Percentiles rank a stretch among this genome's conserved stretches.
These are phyloP conservation scores for Nicotiana noctiflora DNA, from an alignment of 257 asterid genomes.

Conservation along the genomic window DNA sequence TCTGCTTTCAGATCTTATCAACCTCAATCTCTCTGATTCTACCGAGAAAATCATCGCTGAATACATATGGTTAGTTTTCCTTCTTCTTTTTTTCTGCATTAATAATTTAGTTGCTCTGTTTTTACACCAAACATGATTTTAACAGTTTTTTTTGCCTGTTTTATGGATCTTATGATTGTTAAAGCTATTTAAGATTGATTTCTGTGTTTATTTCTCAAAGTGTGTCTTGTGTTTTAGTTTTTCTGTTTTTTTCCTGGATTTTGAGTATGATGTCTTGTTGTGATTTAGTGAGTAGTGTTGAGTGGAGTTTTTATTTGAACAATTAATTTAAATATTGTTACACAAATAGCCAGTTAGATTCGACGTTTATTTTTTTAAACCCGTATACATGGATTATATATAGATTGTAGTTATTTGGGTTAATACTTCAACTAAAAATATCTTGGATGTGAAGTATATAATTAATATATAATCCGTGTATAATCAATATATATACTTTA, in stretches of 20 bases:
- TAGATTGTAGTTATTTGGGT: no score
- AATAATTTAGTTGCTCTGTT: background rate
- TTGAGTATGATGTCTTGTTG: background rate
- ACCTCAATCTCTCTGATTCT: slow-evolving; percentile 49
- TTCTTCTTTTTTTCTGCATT: background rate
- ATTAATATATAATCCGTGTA: no score
- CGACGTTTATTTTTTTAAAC: no score
- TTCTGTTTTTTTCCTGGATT: background rate
- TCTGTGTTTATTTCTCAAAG: background rate
- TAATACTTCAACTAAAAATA: no score
- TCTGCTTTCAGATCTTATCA: slow-evolving; percentile 49
- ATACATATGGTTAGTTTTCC: slow-evolving; percentile 52
- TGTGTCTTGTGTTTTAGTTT: background rate
- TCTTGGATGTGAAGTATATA: no score
- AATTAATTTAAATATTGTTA: no score
- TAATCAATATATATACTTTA: no score
- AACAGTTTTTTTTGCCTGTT: background rate
- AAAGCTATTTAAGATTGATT: background rate
- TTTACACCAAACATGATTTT: background rate
- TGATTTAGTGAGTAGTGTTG: background rate
- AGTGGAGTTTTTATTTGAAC: background rate
- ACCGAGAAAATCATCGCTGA: slow-evolving; percentile 61
- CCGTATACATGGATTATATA: no score
- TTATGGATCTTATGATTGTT: background rate
- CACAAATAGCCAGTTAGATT: no score